Conservation (phyloP, 805 yeast genomes). For the Kluyveromyces aestuarii region DNA sequence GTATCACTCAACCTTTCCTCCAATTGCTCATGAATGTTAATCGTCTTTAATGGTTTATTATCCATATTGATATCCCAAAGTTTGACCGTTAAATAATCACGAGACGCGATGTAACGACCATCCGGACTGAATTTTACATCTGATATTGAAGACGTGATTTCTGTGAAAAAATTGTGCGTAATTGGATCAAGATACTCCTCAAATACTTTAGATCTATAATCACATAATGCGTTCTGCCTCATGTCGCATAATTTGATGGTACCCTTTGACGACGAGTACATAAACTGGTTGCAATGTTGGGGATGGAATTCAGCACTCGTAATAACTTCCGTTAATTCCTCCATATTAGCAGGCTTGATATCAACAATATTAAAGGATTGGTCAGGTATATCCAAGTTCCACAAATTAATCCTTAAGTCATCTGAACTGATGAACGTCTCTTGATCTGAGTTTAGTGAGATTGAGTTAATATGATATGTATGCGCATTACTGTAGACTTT, state of each 20-base stretch:
- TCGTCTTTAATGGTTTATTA: conserved; percentile 85
- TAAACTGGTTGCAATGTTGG: conserved; percentile 78
- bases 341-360: conserved; percentile 97
- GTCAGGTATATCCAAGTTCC: conserved; percentile 92
- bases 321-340: conserved; percentile 95
- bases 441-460: conserved; percentile 88
- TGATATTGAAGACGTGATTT: conserved; percentile 86
- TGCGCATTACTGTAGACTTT: conserved; percentile 91
- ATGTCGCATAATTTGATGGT: conserved; percentile 92
- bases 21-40: conserved; percentile 90
- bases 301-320: conserved; percentile 98
- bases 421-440: conserved; percentile 91
- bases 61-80: conserved; percentile 99
- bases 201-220: conserved; percentile 73
- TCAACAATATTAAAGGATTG: conserved; percentile 96
- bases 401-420: conserved; percentile 87
- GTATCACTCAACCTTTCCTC: conserved; percentile 92
- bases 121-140: conserved; percentile 88
- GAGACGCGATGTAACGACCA: conserved; percentile 90
- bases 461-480: conserved; percentile 95
- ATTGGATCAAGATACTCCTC: conserved; percentile 92
- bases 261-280: conserved; percentile 94
- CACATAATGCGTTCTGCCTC: conserved; percentile 93
- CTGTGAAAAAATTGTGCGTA: conserved; percentile 92
- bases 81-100: conserved; percentile 96